Percentiles rank a stretch among this genome's conserved stretches.
Evolutionary conservation across 768 basidiomycete genomes (phyloP).

Genomic region (Calocera cornea): DNA sequence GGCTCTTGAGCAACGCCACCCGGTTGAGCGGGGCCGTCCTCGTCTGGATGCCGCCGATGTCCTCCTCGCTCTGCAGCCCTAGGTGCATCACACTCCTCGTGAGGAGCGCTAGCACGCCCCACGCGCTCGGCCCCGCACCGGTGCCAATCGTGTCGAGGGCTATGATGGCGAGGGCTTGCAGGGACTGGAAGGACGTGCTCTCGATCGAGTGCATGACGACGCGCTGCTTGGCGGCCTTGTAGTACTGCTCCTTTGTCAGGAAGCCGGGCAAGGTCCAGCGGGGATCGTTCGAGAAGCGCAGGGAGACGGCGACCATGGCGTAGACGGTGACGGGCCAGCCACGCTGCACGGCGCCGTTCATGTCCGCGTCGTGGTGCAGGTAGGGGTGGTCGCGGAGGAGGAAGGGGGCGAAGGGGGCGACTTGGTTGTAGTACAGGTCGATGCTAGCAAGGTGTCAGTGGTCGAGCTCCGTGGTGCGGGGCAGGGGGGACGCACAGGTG

Average conservation of each 20-base stretch:
- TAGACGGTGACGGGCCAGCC: slow-evolving; percentile 22
- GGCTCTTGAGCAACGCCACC: slow-evolving; percentile 22
- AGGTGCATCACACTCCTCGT: slow-evolving; percentile 24
- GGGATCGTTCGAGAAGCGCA: slow-evolving; percentile 21
- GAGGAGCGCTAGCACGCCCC: slow-evolving; percentile 24
- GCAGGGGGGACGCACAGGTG: slow-evolving; percentile 12
- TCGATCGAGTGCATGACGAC: slow-evolving; percentile 25
- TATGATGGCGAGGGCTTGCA: slow-evolving; percentile 25
- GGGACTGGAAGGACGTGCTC: slow-evolving; percentile 20
- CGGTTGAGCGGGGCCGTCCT: slow-evolving; percentile 15
- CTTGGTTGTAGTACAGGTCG: slow-evolving; percentile 19
- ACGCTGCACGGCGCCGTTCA: slow-evolving; percentile 14
- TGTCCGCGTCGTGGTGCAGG: slow-evolving; percentile 4
- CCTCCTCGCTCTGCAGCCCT: slow-evolving; percentile 20
- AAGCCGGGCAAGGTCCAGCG: slow-evolving; percentile 13
- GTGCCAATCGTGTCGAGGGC: slow-evolving; percentile 25
- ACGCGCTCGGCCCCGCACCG: slow-evolving; percentile 23
- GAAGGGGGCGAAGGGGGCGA: slow-evolving; percentile 25
- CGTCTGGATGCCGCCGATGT: slow-evolving; percentile 7
- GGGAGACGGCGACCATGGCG: slow-evolving; percentile 24
- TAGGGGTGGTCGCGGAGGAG: slow-evolving; percentile 17
- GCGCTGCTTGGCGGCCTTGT: slow-evolving; percentile 21
- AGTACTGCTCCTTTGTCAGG: slow-evolving; percentile 11
- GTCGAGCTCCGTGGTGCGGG: background rate
- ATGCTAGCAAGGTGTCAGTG: slow-evolving; percentile 9